These are phyloP conservation scores for Themeda triandra DNA, from an alignment of 176 grass and related monocot species.

Conservation along the genomic window DNA sequence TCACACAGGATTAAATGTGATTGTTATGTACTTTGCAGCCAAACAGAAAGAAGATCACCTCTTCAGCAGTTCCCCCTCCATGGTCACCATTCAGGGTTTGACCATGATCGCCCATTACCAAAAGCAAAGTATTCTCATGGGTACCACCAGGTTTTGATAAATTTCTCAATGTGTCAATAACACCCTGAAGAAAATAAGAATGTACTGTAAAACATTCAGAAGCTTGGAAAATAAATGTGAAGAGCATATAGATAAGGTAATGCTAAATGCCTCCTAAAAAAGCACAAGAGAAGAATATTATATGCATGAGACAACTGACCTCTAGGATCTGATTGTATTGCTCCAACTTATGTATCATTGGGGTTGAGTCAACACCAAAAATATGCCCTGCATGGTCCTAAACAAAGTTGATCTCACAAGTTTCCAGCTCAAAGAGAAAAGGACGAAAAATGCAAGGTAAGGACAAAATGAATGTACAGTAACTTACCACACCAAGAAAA, in stretches of 20 bases:
- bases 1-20: constrained; percentile 22
- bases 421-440: constrained; percentile 27
- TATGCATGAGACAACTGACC: constrained; percentile 29
- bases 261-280: neutral
- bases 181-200: constrained; percentile 46
- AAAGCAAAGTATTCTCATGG: constrained; percentile 89
- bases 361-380: constrained; percentile 87
- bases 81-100: constrained; percentile 98
- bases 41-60: constrained; percentile 55
- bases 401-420: constrained; percentile 47
- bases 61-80: constrained; percentile 89
- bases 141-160: constrained; percentile 58
- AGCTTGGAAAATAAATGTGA: neutral
- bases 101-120: constrained; percentile 97
- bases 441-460: neutral
- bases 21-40: constrained; percentile 2
- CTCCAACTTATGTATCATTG: constrained; percentile 93
- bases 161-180: constrained; percentile 66
- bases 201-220: neutral
- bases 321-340: constrained; percentile 85
- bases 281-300: neutral
- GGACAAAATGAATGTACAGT: neutral
- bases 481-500: constrained; percentile 98
- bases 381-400: constrained; percentile 99
- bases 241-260: constrained; percentile 5